Conservation (phyloP, 768 basidiomycete species). For the Rhodocollybia butyracea region DNA sequence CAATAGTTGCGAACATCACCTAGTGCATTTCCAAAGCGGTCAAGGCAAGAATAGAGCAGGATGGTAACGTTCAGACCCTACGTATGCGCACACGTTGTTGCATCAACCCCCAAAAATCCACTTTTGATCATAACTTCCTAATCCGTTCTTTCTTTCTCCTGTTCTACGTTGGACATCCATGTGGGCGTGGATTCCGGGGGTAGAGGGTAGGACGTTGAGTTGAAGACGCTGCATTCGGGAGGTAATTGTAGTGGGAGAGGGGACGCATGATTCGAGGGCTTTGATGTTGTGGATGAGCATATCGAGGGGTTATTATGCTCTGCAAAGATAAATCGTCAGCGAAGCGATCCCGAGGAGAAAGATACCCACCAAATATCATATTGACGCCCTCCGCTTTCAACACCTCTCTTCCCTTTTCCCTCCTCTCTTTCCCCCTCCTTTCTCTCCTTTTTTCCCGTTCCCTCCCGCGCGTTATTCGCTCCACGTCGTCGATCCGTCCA, state of each 20-base stretch:
- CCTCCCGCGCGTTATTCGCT: not conserved
- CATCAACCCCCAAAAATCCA: not conserved
- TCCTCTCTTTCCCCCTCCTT: not conserved
- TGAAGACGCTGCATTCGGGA: not conserved
- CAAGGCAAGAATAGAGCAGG: too few species aligned
- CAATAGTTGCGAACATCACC: too few species aligned
- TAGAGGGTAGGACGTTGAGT: not conserved
- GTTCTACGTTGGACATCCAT: not conserved
- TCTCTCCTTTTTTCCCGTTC: not conserved
- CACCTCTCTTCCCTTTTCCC: not conserved
- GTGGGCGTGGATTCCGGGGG: not conserved
- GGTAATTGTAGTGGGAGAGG: not conserved
- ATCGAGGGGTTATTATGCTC: not conserved
- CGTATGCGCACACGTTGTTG: slow-evolving; percentile 5
- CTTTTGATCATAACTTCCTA: too few species aligned
- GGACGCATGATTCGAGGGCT: not conserved
- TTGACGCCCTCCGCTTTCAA: not conserved
- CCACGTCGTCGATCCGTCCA: not conserved
- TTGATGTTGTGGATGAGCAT: not conserved
- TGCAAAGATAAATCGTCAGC: not conserved
- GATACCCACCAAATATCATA: not conserved
- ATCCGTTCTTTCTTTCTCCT: too few species aligned
- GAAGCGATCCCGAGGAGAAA: not conserved
- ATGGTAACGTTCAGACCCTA: too few species aligned
- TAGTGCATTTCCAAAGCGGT: too few species aligned